Evolutionary conservation across 345 rosid genomes (phyloP).

Genomic region (Euphorbia lathyris): DNA sequence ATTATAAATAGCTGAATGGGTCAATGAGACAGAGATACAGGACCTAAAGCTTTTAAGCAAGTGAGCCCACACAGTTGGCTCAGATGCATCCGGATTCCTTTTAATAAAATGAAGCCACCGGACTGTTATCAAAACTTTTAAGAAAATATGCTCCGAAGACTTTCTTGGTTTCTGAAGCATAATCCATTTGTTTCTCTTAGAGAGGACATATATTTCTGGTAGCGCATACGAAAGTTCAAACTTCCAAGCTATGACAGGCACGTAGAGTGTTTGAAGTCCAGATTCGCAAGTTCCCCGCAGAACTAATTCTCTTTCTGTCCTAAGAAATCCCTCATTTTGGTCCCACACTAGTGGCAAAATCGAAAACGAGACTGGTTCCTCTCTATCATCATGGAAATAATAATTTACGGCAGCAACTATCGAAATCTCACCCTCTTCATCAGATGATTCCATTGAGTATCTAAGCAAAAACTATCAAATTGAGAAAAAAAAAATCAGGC

Average conservation of each 20-base stretch:
- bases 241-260: slow-evolving; percentile 18
- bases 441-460: slow-evolving; percentile 15
- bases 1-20: not conserved
- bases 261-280: slow-evolving; percentile 10
- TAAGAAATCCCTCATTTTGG: not conserved
- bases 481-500: not conserved
- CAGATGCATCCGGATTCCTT: slow-evolving; percentile 1
- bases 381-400: not conserved
- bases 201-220: slow-evolving; percentile 19
- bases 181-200: slow-evolving; percentile 15
- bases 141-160: not conserved
- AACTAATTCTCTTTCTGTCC: not conserved
- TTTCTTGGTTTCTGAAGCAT: slow-evolving; percentile 18
- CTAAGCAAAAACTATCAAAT: not conserved
- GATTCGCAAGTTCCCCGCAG: slow-evolving; percentile 7
- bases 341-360: slow-evolving; percentile 18
- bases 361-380: not conserved
- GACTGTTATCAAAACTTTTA: slow-evolving; percentile 13
- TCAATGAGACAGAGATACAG: not conserved
- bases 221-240: slow-evolving; percentile 15
- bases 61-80: slow-evolving; percentile 10
- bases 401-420: not conserved
- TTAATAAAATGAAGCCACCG: slow-evolving; percentile 23
- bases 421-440: slow-evolving; percentile 20
- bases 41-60: slow-evolving; percentile 10